phyloP scores from a whole-genome alignment of 2,329 filamentous ascomycete genomes.

The Ceratocystis alfenasii region DNA sequence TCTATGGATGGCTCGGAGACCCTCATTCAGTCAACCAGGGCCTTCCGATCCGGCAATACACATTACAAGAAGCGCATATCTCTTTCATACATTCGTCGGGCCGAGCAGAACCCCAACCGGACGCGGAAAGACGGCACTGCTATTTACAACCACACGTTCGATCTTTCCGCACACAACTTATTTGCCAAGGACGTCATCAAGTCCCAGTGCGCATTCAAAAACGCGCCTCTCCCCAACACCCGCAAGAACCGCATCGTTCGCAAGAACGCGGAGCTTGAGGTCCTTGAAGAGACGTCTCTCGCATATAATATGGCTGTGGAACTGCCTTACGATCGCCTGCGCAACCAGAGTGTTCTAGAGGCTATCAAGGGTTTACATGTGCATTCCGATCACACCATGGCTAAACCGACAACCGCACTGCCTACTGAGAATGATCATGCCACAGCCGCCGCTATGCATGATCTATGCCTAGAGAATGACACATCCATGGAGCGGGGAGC shows the following conservation, averaged over 20 bases:
- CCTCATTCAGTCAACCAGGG: not conserved
- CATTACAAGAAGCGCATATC: conserved; percentile 15
- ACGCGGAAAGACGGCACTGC: conserved; percentile 16
- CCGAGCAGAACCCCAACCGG: conserved; percentile 9
- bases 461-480: conserved; percentile 10
- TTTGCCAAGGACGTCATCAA: not conserved
- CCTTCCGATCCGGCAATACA: not conserved
- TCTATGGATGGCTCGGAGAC: not conserved
- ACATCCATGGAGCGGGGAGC: conserved; percentile 16
- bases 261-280: not conserved
- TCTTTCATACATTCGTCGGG: conserved; percentile 10
- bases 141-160: conserved; percentile 8
- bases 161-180: not conserved
- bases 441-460: not conserved
- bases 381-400: not conserved
- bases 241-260: conserved; percentile 4
- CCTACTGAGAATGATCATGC: not conserved
- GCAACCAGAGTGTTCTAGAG: conserved; percentile 8
- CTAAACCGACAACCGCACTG: not conserved
- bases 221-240: not conserved
- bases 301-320: conserved; percentile 11
- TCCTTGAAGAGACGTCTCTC: conserved; percentile 11
- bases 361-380: not conserved
- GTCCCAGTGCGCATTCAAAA: not conserved
- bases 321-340: conserved; percentile 14